phyloP scores from a whole-genome alignment of 306 rosid species.

The Potentilla sterilis region DNA sequence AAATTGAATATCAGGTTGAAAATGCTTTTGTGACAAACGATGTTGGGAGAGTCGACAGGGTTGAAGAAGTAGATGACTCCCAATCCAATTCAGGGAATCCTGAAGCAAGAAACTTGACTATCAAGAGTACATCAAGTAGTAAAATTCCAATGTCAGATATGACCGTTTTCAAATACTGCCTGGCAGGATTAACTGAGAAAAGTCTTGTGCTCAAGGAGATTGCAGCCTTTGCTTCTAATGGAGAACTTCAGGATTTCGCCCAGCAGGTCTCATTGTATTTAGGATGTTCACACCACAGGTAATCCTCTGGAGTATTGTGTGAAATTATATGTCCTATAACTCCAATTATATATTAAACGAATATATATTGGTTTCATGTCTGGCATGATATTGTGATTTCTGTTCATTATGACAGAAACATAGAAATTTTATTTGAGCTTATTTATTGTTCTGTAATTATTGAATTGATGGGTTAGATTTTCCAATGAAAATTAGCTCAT shows the following conservation, averaged over 20 bases:
- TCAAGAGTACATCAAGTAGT: conserved; percentile 41
- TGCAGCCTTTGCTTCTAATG: conserved; percentile 51
- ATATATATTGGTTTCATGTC: conserved; percentile 1
- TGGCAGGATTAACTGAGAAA: conserved; percentile 74
- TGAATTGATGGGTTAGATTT: not conserved
- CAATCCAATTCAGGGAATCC: conserved; percentile 67
- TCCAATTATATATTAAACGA: not conserved
- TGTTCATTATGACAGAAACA: conserved; percentile 3
- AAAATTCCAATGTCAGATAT: conserved; percentile 65
- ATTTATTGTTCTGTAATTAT: not conserved
- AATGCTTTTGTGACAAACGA: conserved; percentile 44
- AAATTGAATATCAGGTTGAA: conserved; percentile 45
- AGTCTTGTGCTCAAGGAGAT: conserved; percentile 88
- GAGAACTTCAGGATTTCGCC: conserved; percentile 65
- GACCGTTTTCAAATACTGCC: conserved; percentile 76
- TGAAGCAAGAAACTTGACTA: conserved; percentile 50
- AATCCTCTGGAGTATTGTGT: conserved; percentile 5
- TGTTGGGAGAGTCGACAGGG: conserved; percentile 40
- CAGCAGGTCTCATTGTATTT: conserved; percentile 68
- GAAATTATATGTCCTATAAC: not conserved
- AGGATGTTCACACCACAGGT: conserved; percentile 91
- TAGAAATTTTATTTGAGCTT: not conserved
- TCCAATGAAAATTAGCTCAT: not conserved
- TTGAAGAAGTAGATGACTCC: conserved; percentile 51
- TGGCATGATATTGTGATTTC: conserved; percentile 19